A percentile compares a stretch with the other conserved stretches of the same genome.
These are phyloP conservation scores for Rubroboletus pulcherrimus DNA, from an alignment of 768 basidiomycete species.

Conservation along the genomic window DNA sequence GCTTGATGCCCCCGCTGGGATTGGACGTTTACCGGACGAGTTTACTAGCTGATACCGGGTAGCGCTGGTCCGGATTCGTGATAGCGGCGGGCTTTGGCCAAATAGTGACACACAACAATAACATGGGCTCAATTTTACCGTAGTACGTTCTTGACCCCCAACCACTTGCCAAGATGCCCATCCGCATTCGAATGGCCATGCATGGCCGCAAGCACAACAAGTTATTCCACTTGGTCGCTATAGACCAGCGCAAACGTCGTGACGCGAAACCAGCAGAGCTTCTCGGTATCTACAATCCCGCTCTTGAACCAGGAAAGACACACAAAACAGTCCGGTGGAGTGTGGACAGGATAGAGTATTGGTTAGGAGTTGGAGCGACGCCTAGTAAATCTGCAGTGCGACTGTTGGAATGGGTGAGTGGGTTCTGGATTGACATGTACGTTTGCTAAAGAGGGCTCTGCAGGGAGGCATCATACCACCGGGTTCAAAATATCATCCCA, in stretches of 20 bases:
- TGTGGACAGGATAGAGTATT: conserved; percentile 83
- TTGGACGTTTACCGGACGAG: not conserved
- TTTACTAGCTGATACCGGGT: conserved; percentile 58
- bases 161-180: conserved; percentile 51
- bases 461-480: conserved; percentile 64
- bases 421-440: not conserved
- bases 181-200: conserved; percentile 82
- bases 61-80: conserved; percentile 59
- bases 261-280: conserved; percentile 86
- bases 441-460: conserved; percentile 2
- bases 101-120: conserved; percentile 23
- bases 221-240: conserved; percentile 83
- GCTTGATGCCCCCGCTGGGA: not conserved
- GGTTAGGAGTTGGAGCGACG: conserved; percentile 80
- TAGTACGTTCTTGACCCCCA: not conserved
- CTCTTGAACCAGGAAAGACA: conserved; percentile 42
- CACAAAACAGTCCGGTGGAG: conserved; percentile 88
- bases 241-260: conserved; percentile 64
- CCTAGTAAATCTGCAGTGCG: conserved; percentile 77
- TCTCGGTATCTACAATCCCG: conserved; percentile 81
- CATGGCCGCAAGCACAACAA: conserved; percentile 73
- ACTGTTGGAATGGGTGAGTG: conserved; percentile 68
- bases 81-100: conserved; percentile 1
- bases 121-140: not conserved
- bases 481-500: conserved; percentile 52